Evolutionary conservation across 345 rosid species (phyloP).

Genomic region (Sisymbrium irio): DNA sequence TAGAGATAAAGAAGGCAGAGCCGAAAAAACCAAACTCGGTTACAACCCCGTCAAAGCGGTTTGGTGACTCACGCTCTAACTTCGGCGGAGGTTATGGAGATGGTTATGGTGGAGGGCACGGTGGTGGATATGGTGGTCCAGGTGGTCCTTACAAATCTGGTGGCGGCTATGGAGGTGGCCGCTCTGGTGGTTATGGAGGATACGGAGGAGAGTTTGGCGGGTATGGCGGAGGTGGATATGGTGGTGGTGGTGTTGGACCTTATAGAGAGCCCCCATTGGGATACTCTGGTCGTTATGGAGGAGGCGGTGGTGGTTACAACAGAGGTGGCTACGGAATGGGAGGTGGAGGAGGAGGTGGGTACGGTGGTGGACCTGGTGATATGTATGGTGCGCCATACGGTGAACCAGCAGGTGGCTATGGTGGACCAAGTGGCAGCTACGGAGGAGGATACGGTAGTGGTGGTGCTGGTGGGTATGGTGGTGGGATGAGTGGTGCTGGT

Average conservation of each 20-base stretch:
- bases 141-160: constrained; percentile 62
- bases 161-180: constrained; percentile 54
- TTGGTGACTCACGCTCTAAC: constrained; percentile 54
- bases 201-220: constrained; percentile 69
- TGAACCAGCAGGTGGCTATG: constrained; percentile 36
- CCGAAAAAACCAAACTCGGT: constrained; percentile 90
- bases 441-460: constrained; percentile 46
- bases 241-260: constrained; percentile 60
- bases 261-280: constrained; percentile 68
- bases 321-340: constrained; percentile 69
- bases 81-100: constrained; percentile 58
- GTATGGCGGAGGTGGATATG: constrained; percentile 68
- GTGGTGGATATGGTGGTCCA: constrained; percentile 52
- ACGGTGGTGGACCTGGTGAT: constrained; percentile 59
- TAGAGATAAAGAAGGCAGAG: constrained; percentile 97
- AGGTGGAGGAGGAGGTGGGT: constrained; percentile 54
- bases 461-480: constrained; percentile 40
- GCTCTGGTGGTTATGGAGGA: constrained; percentile 60
- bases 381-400: constrained; percentile 61
- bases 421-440: constrained; percentile 42
- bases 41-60: constrained; percentile 56
- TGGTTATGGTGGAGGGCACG: constrained; percentile 61
- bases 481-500: constrained; percentile 36
- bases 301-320: constrained; percentile 41
- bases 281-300: constrained; percentile 75